Evolutionary conservation across 768 basidiomycete genomes (phyloP), one percentile per base, ranked within the genome.

Genomic region (Mrakia gelida): DNA sequence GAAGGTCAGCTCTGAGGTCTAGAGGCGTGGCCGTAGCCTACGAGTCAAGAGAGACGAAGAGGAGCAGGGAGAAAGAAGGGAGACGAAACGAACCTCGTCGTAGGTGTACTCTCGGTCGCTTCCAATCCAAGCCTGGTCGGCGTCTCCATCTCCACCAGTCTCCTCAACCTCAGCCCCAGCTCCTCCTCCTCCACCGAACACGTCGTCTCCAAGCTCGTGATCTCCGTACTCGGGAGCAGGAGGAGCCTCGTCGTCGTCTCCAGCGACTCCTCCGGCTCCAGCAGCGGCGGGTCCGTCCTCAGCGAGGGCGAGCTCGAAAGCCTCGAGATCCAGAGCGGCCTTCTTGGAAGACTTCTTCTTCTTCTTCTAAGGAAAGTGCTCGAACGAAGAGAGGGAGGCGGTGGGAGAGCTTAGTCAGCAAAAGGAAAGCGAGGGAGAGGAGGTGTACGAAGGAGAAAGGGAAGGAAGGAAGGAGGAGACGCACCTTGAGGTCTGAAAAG

Each of bases 101-200:
- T 98, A 99, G n/a, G 90, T 92, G 84, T 98, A 97, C 85, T 98
- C 96, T 63, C 96, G 89, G 85, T 98, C 95, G 80, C 90, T 92
- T 83, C 89, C 89, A 34, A 97, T 88, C 96, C 96, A 99, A 45
- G 77, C 62, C 71, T 78, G 71, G 73, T 75, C 63, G 49, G 45
- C 77, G 72, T 84, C 83, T 38, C 81, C 82, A 75, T 82, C 83
- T 56, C 75, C 75, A 7, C 72, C 71, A 75, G 79, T 78, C 41
- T 81, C 82, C 15, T 80, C 81, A 15, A 63, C 81, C 54, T 63
- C 71, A 26, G 59, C 82, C 52, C 62, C 80, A 26, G 72, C 79
- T 7, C 88, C 88, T 11, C 88, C 86, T 9, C 90, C 84, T 21
- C 84, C 81, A 72, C 84, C 84, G 80, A 95, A 96, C 6, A 92